Evolutionary conservation across 495 filamentous ascomycete species (phyloP).

Genomic region (Hypoxylon cercidicola): DNA sequence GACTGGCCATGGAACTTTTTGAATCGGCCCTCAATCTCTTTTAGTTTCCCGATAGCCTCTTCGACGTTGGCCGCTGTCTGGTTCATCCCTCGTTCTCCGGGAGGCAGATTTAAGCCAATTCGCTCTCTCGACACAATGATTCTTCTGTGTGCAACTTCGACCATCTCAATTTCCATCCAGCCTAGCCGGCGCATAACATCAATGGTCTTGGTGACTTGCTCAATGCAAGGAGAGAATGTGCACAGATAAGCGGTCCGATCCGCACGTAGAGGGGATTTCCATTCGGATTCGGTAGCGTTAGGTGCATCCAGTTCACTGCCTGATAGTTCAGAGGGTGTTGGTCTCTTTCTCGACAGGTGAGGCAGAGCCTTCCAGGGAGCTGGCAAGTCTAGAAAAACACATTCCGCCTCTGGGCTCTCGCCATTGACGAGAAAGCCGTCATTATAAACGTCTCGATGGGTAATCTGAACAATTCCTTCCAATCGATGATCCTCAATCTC

Average conservation of each 20-base stretch:
- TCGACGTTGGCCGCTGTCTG: slow-evolving; percentile 73
- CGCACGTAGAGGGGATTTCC: slow-evolving; percentile 76
- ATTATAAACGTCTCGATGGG: slow-evolving; percentile 90
- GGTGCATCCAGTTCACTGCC: slow-evolving; percentile 23
- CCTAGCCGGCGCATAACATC: slow-evolving; percentile 77
- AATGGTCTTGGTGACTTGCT: slow-evolving; percentile 89
- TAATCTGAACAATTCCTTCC: slow-evolving; percentile 76
- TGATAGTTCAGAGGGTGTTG: slow-evolving; percentile 39
- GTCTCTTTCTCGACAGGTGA: slow-evolving; percentile 74
- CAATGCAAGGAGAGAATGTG: slow-evolving; percentile 95
- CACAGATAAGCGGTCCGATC: slow-evolving; percentile 76
- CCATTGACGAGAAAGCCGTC: slow-evolving; percentile 78
- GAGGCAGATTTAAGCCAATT: slow-evolving; percentile 64
- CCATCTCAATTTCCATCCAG: slow-evolving; percentile 94
- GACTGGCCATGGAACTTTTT: slow-evolving; percentile 61
- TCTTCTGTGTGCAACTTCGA: slow-evolving; percentile 79
- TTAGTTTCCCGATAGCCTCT: slow-evolving; percentile 77
- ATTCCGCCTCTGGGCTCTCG: slow-evolving; percentile 72
- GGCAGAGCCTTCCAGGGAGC: slow-evolving; percentile 92
- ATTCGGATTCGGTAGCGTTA: slow-evolving; percentile 37
- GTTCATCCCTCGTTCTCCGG: slow-evolving; percentile 53
- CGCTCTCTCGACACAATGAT: slow-evolving; percentile 85
- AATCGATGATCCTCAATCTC: slow-evolving; percentile 83
- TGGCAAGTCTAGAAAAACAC: slow-evolving; percentile 91
- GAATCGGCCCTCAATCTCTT: slow-evolving; percentile 74